phyloP scores from a whole-genome alignment of 139 green algal genomes.

The Edaphochlamys debaryana region DNA sequence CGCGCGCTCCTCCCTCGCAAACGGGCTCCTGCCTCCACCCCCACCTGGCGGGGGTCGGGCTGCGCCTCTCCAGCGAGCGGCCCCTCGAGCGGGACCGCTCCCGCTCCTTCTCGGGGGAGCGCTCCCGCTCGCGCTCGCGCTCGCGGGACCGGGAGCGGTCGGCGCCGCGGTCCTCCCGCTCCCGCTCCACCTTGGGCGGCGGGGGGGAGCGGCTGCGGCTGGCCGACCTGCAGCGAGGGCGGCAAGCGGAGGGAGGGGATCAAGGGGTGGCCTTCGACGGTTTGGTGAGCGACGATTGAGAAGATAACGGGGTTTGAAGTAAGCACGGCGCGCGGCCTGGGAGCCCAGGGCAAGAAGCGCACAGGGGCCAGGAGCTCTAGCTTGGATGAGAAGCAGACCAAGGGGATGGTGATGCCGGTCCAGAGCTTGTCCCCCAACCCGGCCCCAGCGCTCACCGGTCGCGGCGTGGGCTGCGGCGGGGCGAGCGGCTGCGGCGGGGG shows the following conservation, averaged over 20 bases:
- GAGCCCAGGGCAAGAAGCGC: not conserved
- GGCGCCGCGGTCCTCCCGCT: not conserved
- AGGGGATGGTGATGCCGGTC: not conserved
- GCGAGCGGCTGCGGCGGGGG: constrained; percentile 19
- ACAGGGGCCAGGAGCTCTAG: not conserved
- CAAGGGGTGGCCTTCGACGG: not conserved
- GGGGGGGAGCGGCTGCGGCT: constrained; percentile 40
- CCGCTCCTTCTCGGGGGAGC: no score
- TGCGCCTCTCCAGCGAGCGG: no score
- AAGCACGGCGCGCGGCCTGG: no score
- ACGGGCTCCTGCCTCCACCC: no score
- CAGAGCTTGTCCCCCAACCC: no score
- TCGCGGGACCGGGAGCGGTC: not conserved
- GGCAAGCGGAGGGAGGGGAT: not conserved
- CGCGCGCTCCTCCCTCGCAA: no score
- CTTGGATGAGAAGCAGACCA: not conserved
- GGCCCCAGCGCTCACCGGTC: not conserved
- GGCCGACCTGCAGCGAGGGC: not conserved
- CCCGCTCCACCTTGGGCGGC: no score
- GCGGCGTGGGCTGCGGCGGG: constrained; percentile 12
- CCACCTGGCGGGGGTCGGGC: no score
- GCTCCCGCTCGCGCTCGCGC: no score
- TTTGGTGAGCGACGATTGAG: not conserved
- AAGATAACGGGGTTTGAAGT: not conserved
- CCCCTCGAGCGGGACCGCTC: no score